Evolutionary conservation across 176 grass and related monocot genomes (phyloP), one percentile per base, ranked within the genome.

Genomic region (Musa schizocarpa): DNA sequence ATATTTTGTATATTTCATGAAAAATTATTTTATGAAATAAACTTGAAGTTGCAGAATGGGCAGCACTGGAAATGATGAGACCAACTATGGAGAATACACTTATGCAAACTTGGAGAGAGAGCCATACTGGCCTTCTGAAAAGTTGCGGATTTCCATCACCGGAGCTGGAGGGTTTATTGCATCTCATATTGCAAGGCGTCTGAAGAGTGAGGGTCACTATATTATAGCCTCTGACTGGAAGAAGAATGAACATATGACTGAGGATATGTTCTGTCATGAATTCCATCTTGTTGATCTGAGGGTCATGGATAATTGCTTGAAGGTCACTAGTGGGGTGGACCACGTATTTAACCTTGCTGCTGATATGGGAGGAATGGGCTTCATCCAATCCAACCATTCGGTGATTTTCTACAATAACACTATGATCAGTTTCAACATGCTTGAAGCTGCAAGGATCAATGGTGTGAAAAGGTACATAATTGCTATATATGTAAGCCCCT

Each of bases 371-470:
- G 92, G 92, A 62, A 95, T 95, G 92, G 92, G 92, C 11, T 95
- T 95, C 73, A 95, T 95, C 68, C 88, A 95, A 76, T 90, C 87
- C 19, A 95, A 95, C 75, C 91, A 95, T 65, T 90, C 85, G 13
- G 88, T 95, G 5, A 95, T 95, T 55, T 88, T 95, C 85, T 95
- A 95, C 77, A 90, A 95, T 83, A 95, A 95, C 80, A 93, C 91
- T 74, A 93, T 93, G 91, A 93, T 93, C 76, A 93, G 91, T 80
- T 93, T 93, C 80, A 93, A 87, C 82, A 93, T 93, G 91, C 84
- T 93, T 9, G 91, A 93, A 77, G 91, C 87, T 49, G 77, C 85
- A 62, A 88, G 91, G 77, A 90, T 94, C 74, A 94, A 85, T 49
- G 74, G 85, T 63, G 91, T 90, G 74, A 94, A 94, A 85, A 90